Conservation (phyloP, 1,139 yeast species). For the Petasospora fabianii region DNA sequence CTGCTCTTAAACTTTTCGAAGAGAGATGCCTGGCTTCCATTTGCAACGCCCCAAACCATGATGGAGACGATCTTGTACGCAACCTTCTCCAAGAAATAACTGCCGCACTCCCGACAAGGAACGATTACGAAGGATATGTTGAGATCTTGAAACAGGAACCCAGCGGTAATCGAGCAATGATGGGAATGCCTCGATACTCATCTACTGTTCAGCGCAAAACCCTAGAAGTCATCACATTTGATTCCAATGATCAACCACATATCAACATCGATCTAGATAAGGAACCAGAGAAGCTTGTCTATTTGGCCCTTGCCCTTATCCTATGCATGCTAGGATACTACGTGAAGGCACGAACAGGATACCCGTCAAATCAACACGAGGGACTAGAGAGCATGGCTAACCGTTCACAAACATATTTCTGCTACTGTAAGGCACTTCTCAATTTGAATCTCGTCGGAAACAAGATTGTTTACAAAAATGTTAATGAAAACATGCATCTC, state of each 20-base stretch:
- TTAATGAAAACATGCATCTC: not conserved
- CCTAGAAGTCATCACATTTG: slow-evolving; percentile 4
- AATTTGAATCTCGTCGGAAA: slow-evolving; percentile 4
- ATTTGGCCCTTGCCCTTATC: slow-evolving; percentile 1
- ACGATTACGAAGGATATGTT: not conserved
- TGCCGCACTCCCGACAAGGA: slow-evolving; percentile 1
- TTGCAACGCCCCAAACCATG: not conserved
- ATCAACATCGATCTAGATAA: slow-evolving; percentile 2
- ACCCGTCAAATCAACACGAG: too few relatives aligned
- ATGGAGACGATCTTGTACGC: slow-evolving; percentile 1
- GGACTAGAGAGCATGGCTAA: not conserved
- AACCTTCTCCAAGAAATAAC: slow-evolving; percentile 1
- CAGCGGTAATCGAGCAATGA: slow-evolving; percentile 1
- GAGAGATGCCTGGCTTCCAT: slow-evolving; percentile 5
- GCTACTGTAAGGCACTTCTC: slow-evolving; percentile 5
- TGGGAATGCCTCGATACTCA: slow-evolving; percentile 3
- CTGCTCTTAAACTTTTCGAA: slow-evolving; percentile 3
- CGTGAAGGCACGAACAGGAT: not conserved
- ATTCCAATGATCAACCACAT: not conserved
- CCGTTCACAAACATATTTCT: not conserved
- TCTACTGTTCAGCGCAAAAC: not conserved
- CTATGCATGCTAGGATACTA: not conserved
- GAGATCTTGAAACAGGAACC: not conserved
- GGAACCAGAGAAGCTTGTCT: slow-evolving; percentile 3
- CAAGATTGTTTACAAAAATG: not conserved